Percentiles rank a stretch among this genome's conserved stretches.
phyloP scores from a whole-genome alignment of 2,329 filamentous ascomycete genomes.

The Triangularia setosa region DNA sequence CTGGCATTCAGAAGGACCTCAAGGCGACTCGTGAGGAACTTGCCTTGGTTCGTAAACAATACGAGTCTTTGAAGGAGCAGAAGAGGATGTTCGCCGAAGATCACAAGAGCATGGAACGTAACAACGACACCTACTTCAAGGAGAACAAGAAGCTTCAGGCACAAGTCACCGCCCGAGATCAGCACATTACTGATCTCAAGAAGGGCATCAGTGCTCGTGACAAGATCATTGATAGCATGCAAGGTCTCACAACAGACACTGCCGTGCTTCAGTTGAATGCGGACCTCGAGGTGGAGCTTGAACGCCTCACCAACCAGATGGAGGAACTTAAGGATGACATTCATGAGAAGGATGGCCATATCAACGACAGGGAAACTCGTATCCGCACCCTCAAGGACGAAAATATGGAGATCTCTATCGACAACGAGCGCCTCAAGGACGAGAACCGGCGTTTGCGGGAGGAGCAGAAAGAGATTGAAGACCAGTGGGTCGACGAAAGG shows the following conservation, averaged over 20 bases:
- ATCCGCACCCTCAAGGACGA: constrained; percentile 27
- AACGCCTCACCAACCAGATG: constrained; percentile 22
- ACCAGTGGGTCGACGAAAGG: constrained; percentile 37
- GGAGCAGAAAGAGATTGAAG: constrained; percentile 44
- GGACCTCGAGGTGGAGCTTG: constrained; percentile 27
- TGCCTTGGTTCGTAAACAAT: constrained; percentile 36
- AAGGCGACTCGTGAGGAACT: constrained; percentile 46
- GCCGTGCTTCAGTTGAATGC: constrained; percentile 27
- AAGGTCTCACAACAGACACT: constrained; percentile 25
- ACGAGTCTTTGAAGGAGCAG: constrained; percentile 38
- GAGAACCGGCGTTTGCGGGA: constrained; percentile 48
- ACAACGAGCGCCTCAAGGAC: constrained; percentile 30
- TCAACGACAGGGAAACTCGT: constrained; percentile 22
- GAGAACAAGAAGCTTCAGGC: constrained; percentile 46
- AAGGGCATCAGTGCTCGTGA: constrained; percentile 28
- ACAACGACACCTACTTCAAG: constrained; percentile 53
- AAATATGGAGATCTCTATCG: constrained; percentile 24
- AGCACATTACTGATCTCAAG: constrained; percentile 29
- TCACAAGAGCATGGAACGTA: constrained; percentile 49
- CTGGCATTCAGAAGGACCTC: constrained; percentile 41
- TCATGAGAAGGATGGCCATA: constrained; percentile 22
- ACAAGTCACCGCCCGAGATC: constrained; percentile 25
- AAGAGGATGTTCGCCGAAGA: constrained; percentile 46
- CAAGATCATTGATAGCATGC: constrained; percentile 28
- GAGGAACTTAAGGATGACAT: constrained; percentile 20